Conservation (phyloP, 768 basidiomycete species). For the Strobilomyces echinocephalus region DNA sequence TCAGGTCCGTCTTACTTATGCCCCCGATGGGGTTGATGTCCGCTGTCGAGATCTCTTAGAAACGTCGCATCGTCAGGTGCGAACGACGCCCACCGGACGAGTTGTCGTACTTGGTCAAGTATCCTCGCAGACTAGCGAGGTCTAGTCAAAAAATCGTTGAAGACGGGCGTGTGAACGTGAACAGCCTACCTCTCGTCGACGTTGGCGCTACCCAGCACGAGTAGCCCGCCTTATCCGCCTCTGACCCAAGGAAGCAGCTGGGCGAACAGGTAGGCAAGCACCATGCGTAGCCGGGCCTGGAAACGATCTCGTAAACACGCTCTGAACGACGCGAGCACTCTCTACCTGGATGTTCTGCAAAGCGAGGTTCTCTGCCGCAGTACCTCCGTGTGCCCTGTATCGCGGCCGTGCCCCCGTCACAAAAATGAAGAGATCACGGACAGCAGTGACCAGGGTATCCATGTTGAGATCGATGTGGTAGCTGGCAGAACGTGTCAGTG, state of each 20-base stretch:
- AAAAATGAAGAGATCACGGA: conserved; percentile 75
- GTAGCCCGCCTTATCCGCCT: conserved; percentile 75
- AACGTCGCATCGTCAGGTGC: neutral
- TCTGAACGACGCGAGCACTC: neutral
- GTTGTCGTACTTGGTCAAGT: conserved; percentile 97
- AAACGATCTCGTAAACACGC: neutral
- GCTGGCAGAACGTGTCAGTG: conserved; percentile 36
- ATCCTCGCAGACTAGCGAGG: conserved; percentile 74
- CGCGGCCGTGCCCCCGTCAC: conserved; percentile 71
- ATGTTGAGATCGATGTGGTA: conserved; percentile 96
- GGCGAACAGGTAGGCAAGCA: conserved; percentile 90
- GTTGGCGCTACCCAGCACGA: conserved; percentile 97
- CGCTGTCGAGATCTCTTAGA: conserved; percentile 40
- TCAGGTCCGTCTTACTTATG: conserved; percentile 96
- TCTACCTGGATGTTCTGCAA: conserved; percentile 92
- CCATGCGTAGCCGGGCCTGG: conserved; percentile 90
- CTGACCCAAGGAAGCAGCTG: conserved; percentile 91
- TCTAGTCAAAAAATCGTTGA: neutral
- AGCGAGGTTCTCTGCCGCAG: conserved; percentile 86
- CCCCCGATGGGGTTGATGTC: conserved; percentile 98
- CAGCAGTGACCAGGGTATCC: conserved; percentile 84
- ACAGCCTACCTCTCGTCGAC: conserved; percentile 84
- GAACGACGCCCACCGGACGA: conserved; percentile 58
- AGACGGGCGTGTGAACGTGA: neutral
- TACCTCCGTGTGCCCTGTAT: conserved; percentile 86